These are phyloP conservation scores for Flueggea neowawraea DNA, from an alignment of 441 rosid species.

Conservation along the genomic window DNA sequence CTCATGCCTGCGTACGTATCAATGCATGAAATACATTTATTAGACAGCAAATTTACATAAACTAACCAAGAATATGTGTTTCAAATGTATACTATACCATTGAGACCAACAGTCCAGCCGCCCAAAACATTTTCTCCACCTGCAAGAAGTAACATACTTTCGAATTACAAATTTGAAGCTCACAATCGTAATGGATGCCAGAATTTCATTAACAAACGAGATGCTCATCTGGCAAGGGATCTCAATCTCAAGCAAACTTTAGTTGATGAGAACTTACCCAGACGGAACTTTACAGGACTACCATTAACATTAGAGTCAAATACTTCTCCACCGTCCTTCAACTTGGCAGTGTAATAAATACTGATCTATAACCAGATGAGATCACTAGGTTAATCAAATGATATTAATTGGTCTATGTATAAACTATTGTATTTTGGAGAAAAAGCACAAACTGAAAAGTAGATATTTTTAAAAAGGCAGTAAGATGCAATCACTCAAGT, in stretches of 20 bases:
- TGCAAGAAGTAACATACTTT: conserved; percentile 18
- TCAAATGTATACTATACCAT: conserved; percentile 32
- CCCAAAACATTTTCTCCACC: conserved; percentile 34
- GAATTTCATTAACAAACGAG: too few species aligned
- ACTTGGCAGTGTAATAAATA: conserved; percentile 39
- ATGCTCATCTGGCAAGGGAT: neutral
- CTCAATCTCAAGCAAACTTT: neutral
- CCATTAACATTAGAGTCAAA: conserved; percentile 39
- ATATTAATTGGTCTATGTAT: too few species aligned
- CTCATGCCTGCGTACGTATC: conserved; percentile 39
- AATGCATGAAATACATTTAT: neutral
- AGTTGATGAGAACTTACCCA: conserved; percentile 29
- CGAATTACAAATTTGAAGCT: neutral
- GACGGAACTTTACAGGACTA: conserved; percentile 35
- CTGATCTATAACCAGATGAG: conserved; percentile 36
- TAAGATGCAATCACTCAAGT: too few species aligned
- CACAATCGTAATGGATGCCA: neutral
- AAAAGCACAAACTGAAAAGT: too few species aligned
- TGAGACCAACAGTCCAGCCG: conserved; percentile 48
- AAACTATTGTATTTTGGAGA: too few species aligned
- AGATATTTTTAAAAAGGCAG: too few species aligned
- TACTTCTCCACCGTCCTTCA: conserved; percentile 39
- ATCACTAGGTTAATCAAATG: too few species aligned
- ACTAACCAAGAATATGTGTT: neutral
- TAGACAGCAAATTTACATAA: too few species aligned